Percentiles rank a stretch among this genome's conserved stretches.
Evolutionary conservation across 768 basidiomycete species (phyloP).

Genomic region (Xanthoconium stramineum): DNA sequence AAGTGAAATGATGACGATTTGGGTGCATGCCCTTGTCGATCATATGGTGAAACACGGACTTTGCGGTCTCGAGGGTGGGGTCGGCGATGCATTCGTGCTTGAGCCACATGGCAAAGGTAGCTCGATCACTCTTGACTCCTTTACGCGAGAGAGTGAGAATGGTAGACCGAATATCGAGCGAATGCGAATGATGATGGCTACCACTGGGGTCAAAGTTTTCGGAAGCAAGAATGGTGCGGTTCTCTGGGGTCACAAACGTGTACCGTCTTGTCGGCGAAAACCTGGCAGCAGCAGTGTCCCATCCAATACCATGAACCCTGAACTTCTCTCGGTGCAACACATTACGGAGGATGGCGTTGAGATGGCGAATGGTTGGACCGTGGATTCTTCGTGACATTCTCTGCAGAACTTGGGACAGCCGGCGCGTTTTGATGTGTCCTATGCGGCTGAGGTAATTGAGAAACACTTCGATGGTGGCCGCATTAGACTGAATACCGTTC

Average conservation of each 20-base stretch:
- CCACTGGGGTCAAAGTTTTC: constrained; percentile 48
- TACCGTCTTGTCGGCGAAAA: constrained; percentile 34
- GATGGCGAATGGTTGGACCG: constrained; percentile 51
- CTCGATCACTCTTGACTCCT: constrained; percentile 51
- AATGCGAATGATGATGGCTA: constrained; percentile 34
- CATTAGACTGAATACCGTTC: constrained; percentile 48
- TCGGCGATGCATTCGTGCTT: constrained; percentile 55
- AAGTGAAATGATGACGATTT: constrained; percentile 67
- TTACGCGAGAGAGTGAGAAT: constrained; percentile 46
- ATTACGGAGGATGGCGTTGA: constrained; percentile 53
- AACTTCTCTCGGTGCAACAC: constrained; percentile 53
- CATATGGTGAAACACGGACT: constrained; percentile 55
- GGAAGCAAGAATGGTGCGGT: constrained; percentile 17
- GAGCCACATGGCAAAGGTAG: constrained; percentile 60
- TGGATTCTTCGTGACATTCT: constrained; percentile 40
- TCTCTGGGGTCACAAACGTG: constrained; percentile 6
- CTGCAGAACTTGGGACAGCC: constrained; percentile 47
- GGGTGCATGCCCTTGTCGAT: constrained; percentile 67
- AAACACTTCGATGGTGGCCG: constrained; percentile 53
- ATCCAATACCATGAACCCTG: constrained; percentile 42
- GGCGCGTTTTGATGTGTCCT: constrained; percentile 42
- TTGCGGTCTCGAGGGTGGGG: constrained; percentile 48
- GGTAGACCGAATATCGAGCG: constrained; percentile 38
- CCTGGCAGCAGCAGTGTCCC: constrained; percentile 41
- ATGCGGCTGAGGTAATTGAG: constrained; percentile 47